A percentile compares a stretch with the other conserved stretches of the same genome.
These are phyloP conservation scores for Podaxis sp. DNA, from an alignment of 768 basidiomycete genomes.

Conservation along the genomic window DNA sequence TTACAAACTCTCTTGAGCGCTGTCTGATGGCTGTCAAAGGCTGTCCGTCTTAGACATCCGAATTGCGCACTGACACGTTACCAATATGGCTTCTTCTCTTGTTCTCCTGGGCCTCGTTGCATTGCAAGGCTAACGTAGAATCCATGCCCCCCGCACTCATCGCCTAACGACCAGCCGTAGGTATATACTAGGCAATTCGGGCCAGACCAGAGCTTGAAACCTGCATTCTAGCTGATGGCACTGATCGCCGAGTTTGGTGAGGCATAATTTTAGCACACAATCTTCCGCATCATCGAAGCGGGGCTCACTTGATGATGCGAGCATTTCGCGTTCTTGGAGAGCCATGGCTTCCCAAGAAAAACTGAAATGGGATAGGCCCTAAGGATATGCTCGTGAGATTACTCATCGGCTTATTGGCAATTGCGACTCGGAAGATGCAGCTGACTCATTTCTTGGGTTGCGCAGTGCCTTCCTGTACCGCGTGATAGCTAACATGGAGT, in stretches of 20 bases:
- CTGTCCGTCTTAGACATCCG: not conserved
- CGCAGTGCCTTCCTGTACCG: not conserved
- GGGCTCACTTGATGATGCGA: constrained; percentile 8
- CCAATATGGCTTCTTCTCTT: not conserved
- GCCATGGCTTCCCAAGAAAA: not conserved
- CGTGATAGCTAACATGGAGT: not conserved
- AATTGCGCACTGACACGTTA: not conserved
- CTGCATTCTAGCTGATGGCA: constrained; percentile 1
- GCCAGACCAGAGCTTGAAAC: not conserved
- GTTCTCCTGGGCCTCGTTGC: not conserved
- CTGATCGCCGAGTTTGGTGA: not conserved
- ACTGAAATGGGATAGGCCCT: not conserved
- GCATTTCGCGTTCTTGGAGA: constrained; percentile 5
- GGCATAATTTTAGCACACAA: constrained; percentile 6
- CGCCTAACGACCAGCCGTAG: not conserved
- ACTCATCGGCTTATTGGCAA: not conserved
- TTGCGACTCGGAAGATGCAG: constrained; percentile 2
- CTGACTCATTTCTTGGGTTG: constrained; percentile 4
- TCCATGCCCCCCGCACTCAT: not conserved
- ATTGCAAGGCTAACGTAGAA: not conserved
- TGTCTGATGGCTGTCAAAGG: constrained; percentile 14
- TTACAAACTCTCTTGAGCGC: not conserved
- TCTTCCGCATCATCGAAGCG: constrained; percentile 7
- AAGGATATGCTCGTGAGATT: not conserved
- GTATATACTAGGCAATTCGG: not conserved